These are phyloP conservation scores for Bipolaris bicolor DNA, from an alignment of 2,329 filamentous ascomycete genomes.

Conservation along the genomic window DNA sequence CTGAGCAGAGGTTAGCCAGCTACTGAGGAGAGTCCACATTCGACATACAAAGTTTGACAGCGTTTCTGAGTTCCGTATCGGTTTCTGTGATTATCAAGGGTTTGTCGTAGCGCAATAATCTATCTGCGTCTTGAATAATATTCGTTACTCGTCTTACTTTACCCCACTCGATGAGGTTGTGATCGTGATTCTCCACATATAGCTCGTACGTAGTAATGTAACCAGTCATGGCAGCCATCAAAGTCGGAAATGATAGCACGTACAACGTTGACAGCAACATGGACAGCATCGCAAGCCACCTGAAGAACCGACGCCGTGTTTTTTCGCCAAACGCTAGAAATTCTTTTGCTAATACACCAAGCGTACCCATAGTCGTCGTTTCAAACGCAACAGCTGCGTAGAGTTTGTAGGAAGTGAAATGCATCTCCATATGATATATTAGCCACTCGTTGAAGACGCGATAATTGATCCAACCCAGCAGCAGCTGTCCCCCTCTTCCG, in stretches of 20 bases:
- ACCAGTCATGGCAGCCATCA: conserved; percentile 50
- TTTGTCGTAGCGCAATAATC: conserved; percentile 29
- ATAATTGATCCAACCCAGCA: conserved; percentile 45
- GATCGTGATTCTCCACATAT: conserved; percentile 34
- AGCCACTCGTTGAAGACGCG: conserved; percentile 48
- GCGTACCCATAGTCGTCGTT: conserved; percentile 37
- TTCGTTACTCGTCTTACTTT: conserved; percentile 22
- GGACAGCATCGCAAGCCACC: conserved; percentile 40
- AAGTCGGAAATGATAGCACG: conserved; percentile 46
- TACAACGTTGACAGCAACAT: conserved; percentile 44
- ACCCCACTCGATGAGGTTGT: conserved; percentile 34
- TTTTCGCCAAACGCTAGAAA: conserved; percentile 31
- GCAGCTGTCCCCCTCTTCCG: conserved; percentile 45
- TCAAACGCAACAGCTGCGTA: conserved; percentile 38
- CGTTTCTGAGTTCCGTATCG: conserved; percentile 10
- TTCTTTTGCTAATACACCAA: conserved; percentile 41
- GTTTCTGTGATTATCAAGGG: conserved; percentile 25
- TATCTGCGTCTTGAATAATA: conserved; percentile 25
- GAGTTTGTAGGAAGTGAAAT: conserved; percentile 40
- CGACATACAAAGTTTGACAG: conserved; percentile 26
- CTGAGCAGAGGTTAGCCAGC: not conserved
- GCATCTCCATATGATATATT: conserved; percentile 44
- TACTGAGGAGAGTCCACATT: not conserved
- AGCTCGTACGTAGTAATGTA: conserved; percentile 43
- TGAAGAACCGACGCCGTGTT: conserved; percentile 37